These are phyloP conservation scores for Melampsora americana DNA, from an alignment of 1,284 basidiomycete species.

Conservation along the genomic window DNA sequence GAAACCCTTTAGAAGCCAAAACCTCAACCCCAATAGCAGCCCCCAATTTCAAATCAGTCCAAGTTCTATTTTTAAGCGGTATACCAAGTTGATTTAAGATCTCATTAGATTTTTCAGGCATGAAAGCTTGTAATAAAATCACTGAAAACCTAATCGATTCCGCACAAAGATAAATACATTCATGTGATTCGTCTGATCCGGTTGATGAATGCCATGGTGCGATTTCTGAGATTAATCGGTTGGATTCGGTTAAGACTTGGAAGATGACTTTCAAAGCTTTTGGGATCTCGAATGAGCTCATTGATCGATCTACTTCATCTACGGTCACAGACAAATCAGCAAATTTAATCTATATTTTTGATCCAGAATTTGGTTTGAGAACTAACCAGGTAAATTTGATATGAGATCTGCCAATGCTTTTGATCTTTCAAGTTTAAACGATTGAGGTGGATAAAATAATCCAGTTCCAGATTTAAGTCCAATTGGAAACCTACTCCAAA, in stretches of 20 bases:
- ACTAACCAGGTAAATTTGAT: neutral
- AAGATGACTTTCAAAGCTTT: slow-evolving; percentile 39
- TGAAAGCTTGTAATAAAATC: slow-evolving; percentile 72
- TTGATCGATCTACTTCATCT: slow-evolving; percentile 24
- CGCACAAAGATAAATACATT: slow-evolving; percentile 62
- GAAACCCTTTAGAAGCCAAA: neutral
- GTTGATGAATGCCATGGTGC: slow-evolving; percentile 66
- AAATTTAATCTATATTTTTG: neutral
- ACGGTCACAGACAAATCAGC: neutral
- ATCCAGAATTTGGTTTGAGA: neutral
- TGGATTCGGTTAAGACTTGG: slow-evolving; percentile 58
- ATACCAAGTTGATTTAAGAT: slow-evolving; percentile 68
- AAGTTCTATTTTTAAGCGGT: neutral
- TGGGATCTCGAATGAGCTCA: slow-evolving; percentile 33
- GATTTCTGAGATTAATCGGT: slow-evolving; percentile 64
- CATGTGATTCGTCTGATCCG: slow-evolving; percentile 55
- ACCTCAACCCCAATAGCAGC: slow-evolving; percentile 19
- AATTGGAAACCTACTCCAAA: slow-evolving; percentile 31
- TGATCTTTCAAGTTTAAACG: neutral
- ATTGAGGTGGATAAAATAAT: slow-evolving; percentile 24
- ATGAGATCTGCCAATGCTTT: neutral
- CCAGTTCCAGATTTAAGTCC: slow-evolving; percentile 29
- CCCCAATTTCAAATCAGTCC: slow-evolving; percentile 20
- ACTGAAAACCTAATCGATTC: slow-evolving; percentile 70
- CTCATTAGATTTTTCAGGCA: slow-evolving; percentile 64